Evolutionary conservation across 2,329 filamentous ascomycete genomes (phyloP), one percentile per base, ranked within the genome.

Genomic region (Verticillium isaacii): DNA sequence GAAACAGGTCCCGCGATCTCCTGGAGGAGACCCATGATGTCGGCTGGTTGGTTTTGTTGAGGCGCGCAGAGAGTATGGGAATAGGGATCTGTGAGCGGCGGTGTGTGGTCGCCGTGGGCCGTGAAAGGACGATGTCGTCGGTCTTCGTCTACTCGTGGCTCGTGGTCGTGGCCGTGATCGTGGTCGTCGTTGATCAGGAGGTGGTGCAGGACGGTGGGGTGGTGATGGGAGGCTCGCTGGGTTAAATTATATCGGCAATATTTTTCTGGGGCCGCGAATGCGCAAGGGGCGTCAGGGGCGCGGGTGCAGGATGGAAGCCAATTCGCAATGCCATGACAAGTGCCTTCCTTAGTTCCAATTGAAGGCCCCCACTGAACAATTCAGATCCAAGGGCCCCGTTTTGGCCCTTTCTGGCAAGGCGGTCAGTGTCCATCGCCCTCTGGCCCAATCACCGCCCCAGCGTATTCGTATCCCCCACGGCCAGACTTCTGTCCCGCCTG

Each of bases 21-120:
- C 67, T 86, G 80, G 65, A 87, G 66, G 68, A 86, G 61, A 70
- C 85, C 85, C 85, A 88, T 88, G 67, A 64, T 69, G 66, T 64
- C 60, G 32, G 54, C 25, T 29, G 54, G 11, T 32, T 23, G 37
- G n/a, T 39, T 36, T 37, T 37, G 55, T 34, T 57, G 63, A 41
- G 36, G 17, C 36, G 23, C 50, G 41, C 58, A 62, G 45, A 56
- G 17, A 60, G 54, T 34, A 58, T 4, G 50, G 37, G 29, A 60
- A 57, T 17, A 17, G 57, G 32, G 36, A 19, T 36, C 36, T 19
- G 34, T 8, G n/a, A 15, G 5, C 36, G 34, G 56, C 32, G n/a
- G 19, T n/a, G 14, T 32, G 37, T 32, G 57, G 15, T 58, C 57
- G 57, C 25, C 57, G 41, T 17, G 37, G 32, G 32, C 55, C 55